phyloP scores from a whole-genome alignment of 73 alveolate genomes.

The Stentor coeruleus region DNA sequence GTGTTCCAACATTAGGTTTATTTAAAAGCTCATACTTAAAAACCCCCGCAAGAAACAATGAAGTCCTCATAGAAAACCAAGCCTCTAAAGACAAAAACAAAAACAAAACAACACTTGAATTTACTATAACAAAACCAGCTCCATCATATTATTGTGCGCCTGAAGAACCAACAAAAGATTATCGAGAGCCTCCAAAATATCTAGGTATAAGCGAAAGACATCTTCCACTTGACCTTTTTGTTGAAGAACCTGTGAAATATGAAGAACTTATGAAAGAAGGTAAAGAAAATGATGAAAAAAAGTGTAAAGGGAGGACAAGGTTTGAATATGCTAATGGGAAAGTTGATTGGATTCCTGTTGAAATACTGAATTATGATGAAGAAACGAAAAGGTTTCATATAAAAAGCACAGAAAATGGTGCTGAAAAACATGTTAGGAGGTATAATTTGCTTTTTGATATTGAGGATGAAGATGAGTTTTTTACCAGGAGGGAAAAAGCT shows the following conservation, averaged over 20 bases:
- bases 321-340: slow-evolving; percentile 19
- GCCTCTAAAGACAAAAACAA: background rate
- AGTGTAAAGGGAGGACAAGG: background rate
- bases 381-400: slow-evolving; percentile 15
- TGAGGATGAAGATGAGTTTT: background rate
- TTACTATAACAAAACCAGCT: background rate
- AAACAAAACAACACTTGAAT: background rate
- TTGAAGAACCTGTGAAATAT: background rate
- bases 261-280: slow-evolving; percentile 18
- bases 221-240: slow-evolving; percentile 14
- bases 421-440: slow-evolving; percentile 16
- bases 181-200: slow-evolving; percentile 14
- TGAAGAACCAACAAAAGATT: background rate
- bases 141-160: background rate
- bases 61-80: background rate
- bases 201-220: background rate
- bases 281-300: background rate
- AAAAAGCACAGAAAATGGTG: background rate
- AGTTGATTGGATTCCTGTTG: background rate
- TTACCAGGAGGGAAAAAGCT: slow-evolving; percentile 12
- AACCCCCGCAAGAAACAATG: background rate
- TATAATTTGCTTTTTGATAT: background rate
- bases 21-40: background rate
- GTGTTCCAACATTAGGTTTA: background rate
- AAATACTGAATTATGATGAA: background rate